Percentiles rank a stretch among this genome's conserved stretches.
phyloP scores from a whole-genome alignment of 176 grass and related monocot genomes.

The Hsuehochloa calcarea region DNA sequence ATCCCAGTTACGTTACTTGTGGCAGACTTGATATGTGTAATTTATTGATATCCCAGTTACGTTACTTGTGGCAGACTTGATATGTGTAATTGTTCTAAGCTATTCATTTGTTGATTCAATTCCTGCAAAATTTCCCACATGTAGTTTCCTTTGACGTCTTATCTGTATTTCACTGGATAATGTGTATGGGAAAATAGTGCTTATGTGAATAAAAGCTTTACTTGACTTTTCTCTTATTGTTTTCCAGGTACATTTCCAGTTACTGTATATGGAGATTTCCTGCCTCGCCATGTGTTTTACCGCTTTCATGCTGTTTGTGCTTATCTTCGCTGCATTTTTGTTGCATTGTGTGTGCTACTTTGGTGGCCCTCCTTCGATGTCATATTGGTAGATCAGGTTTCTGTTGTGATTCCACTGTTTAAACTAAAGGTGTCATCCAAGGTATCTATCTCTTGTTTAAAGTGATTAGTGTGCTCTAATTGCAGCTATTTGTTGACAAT shows the following conservation, averaged over 20 bases:
- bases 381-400: constrained; percentile 83
- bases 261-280: constrained; percentile 87
- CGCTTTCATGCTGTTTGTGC: constrained; percentile 82
- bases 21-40: not conserved
- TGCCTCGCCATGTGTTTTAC: constrained; percentile 86
- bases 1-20: not conserved
- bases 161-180: not conserved
- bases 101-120: not conserved
- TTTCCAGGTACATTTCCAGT: constrained; percentile 69
- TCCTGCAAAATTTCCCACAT: not conserved
- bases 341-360: constrained; percentile 76
- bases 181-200: not conserved
- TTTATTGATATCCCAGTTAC: not conserved
- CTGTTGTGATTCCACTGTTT: constrained; percentile 86
- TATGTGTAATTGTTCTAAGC: not conserved
- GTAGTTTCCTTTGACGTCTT: not conserved
- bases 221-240: not conserved
- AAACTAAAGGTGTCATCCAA: constrained; percentile 63
- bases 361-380: constrained; percentile 77
- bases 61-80: not conserved
- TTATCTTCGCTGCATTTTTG: constrained; percentile 93
- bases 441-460: constrained; percentile 48
- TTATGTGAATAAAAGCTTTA: not conserved
- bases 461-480: not conserved
- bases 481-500: constrained; percentile 24